Evolutionary conservation across 768 basidiomycete species (phyloP), one percentile per base, ranked within the genome.

Genomic region (Russula dissimulans): DNA sequence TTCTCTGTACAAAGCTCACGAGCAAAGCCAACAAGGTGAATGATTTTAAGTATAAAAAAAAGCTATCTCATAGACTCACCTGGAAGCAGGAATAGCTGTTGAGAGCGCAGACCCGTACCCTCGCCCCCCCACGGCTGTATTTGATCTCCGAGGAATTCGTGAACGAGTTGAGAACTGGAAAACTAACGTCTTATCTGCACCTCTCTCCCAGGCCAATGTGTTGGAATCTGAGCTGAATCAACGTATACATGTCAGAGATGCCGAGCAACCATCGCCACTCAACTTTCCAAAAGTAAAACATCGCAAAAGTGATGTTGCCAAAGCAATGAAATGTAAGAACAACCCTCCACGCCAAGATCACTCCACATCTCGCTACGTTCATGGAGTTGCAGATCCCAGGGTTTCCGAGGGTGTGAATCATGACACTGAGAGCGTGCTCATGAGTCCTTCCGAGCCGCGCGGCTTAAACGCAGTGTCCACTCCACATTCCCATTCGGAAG

Each of bases 131-230:
- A 32, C 29, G 46, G 44, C 51, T n/a, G 22, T 38, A 14, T 53
- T 38, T 5, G 51, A 54, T 31, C 22, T 43, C 32, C 26, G n/a
- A 18, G 50, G 57, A 54, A 44, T 57, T n/a, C 45, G 51, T 44
- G 56, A 62, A 53, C 56, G 56, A 9, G 41, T 62, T 44, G 56
- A 57, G 41, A 54, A 47, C 45, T 62, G 61, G 61, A 39, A 62
- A 53, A 56, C 56, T 11, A 17, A 38, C 29, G 51, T 61, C 60
- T 32, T 44, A 29, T 31, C 48, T 57, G 9, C 38, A 10, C 60
- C 56, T 18, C 41, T 43, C 3, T 42, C 60, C 34, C 60, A 52
- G 5, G 17, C n/a, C 42, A 42, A 50, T 36, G 31, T 18, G 12
- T 39, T 34, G 38, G 32, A 36, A 39, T 42, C 41, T 15, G 45